These are phyloP conservation scores for Calonectria henricotiae DNA, from an alignment of 2,329 filamentous ascomycete genomes.

Conservation along the genomic window DNA sequence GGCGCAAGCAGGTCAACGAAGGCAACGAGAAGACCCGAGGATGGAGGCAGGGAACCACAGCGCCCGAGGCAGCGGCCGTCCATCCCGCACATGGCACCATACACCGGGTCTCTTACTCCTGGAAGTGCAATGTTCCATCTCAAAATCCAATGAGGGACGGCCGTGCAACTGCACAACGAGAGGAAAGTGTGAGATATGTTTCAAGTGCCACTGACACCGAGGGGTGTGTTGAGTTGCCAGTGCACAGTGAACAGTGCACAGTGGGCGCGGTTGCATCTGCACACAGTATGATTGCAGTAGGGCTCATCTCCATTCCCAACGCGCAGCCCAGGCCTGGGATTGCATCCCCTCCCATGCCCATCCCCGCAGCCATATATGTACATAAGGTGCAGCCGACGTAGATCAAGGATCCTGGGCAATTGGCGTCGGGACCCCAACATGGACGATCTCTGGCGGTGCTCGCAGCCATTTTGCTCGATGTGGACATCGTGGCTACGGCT, in stretches of 20 bases:
- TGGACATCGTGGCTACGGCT: not conserved
- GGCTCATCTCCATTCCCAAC: slow-evolving; percentile 2
- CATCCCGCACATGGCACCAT: slow-evolving; percentile 21
- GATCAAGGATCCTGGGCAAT: slow-evolving; percentile 4
- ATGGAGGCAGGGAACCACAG: not conserved
- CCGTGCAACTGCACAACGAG: slow-evolving; percentile 4
- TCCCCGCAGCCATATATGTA: slow-evolving; percentile 11
- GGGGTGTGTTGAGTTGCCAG: slow-evolving; percentile 5
- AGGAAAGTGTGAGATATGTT: slow-evolving; percentile 25
- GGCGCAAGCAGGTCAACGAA: not conserved
- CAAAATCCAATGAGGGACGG: slow-evolving; percentile 3
- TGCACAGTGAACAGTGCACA: slow-evolving; percentile 21
- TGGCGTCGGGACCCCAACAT: slow-evolving; percentile 11
- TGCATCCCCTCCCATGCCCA: not conserved
- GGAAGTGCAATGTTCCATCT: not conserved
- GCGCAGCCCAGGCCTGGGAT: not conserved
- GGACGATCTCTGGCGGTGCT: slow-evolving; percentile 15
- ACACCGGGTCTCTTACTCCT: slow-evolving; percentile 16
- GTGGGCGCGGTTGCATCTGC: not conserved
- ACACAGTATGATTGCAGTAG: slow-evolving; percentile 14
- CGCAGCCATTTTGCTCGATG: slow-evolving; percentile 13
- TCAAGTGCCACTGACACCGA: slow-evolving; percentile 15
- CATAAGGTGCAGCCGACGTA: not conserved
- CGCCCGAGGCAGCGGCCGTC: slow-evolving; percentile 8
- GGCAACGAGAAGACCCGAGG: not conserved